Conservation (phyloP, 2,329 filamentous ascomycete species). For the Meredithiella fracta region DNA sequence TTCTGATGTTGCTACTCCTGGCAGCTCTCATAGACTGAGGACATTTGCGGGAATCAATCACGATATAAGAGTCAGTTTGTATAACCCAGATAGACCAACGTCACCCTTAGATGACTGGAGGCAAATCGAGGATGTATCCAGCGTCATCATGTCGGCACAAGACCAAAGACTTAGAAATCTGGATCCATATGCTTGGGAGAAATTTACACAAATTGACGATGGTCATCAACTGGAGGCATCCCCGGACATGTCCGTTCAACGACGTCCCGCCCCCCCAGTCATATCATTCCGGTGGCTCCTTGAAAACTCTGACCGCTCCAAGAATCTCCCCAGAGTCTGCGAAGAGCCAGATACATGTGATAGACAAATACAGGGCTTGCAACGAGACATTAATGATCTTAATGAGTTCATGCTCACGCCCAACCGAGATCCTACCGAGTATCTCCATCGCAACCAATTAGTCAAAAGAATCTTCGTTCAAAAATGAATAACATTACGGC, state of each 20-base stretch:
- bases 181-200: background rate
- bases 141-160: background rate
- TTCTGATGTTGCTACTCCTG: background rate
- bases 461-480: slow-evolving; percentile 1
- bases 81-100: background rate
- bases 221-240: background rate
- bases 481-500: background rate
- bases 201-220: background rate
- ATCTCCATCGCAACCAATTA: background rate
- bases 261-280: background rate
- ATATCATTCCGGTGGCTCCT: background rate
- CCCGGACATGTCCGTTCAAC: background rate
- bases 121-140: too few relatives aligned
- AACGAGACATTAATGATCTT: background rate
- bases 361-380: background rate
- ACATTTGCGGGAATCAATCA: background rate
- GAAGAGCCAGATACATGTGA: background rate
- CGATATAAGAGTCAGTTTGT: background rate
- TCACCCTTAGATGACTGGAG: background rate
- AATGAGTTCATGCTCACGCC: background rate
- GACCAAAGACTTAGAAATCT: background rate
- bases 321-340: background rate
- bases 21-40: background rate
- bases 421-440: background rate
- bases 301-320: background rate